These are phyloP conservation scores for Aspergillus sp. DNA, from an alignment of 2,329 filamentous ascomycete genomes.

Conservation along the genomic window DNA sequence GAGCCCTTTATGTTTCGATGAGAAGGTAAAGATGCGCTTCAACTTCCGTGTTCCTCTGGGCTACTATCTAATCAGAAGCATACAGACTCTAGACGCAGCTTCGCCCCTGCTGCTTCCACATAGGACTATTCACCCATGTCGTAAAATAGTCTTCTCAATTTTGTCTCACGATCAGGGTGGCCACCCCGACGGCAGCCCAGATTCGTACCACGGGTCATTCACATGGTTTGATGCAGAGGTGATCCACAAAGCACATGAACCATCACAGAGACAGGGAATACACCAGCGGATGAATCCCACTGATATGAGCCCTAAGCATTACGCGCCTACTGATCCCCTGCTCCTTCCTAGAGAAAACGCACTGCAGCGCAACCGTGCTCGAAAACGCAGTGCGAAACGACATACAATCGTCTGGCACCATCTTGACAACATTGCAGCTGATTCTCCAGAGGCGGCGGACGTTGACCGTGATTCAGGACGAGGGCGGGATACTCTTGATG, in stretches of 20 bases:
- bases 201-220: slow-evolving; percentile 30
- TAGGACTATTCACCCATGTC: slow-evolving; percentile 36
- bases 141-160: slow-evolving; percentile 39
- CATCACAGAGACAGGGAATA: slow-evolving; percentile 17
- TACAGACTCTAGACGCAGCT: slow-evolving; percentile 15
- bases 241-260: slow-evolving; percentile 25
- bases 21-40: slow-evolving; percentile 16
- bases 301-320: slow-evolving; percentile 19
- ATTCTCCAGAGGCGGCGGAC: slow-evolving; percentile 33
- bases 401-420: slow-evolving; percentile 37
- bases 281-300: slow-evolving; percentile 17
- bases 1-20: slow-evolving; percentile 36
- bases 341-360: slow-evolving; percentile 29
- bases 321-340: slow-evolving; percentile 24
- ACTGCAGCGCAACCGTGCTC: slow-evolving; percentile 33
- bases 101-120: slow-evolving; percentile 30
- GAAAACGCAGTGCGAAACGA: slow-evolving; percentile 19
- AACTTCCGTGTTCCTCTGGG: not conserved
- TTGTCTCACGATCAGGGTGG: slow-evolving; percentile 38
- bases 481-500: slow-evolving; percentile 36
- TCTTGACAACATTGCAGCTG: slow-evolving; percentile 27
- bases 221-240: slow-evolving; percentile 42
- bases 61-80: not conserved
- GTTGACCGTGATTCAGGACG: slow-evolving; percentile 32
- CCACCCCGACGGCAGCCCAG: slow-evolving; percentile 7